A percentile compares a stretch with the other conserved stretches of the same genome.
Conservation (phyloP, 1,284 basidiomycete genomes). For the Ustilago xerochloae region DNA sequence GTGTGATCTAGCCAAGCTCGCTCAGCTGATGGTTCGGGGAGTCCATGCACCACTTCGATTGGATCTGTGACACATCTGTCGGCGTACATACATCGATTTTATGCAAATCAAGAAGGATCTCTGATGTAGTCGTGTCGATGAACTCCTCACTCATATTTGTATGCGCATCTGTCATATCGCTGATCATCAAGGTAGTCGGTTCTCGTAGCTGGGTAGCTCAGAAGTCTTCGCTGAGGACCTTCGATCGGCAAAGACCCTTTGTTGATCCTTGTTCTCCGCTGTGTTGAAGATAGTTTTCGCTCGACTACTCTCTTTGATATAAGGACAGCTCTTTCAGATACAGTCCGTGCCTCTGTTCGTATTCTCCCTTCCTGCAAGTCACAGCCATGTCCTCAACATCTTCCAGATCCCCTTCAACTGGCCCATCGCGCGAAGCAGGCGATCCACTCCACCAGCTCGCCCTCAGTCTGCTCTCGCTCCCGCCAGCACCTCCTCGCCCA, state of each 20-base stretch:
- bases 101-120: neutral
- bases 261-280: neutral
- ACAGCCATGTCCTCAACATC: neutral
- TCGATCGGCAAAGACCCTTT: neutral
- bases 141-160: neutral
- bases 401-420: neutral
- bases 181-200: neutral
- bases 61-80: neutral
- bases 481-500: neutral
- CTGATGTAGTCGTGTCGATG: neutral
- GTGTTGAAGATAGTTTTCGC: no score
- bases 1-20: no score
- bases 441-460: neutral
- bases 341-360: no score
- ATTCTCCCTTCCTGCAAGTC: no score
- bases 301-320: no score
- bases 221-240: neutral
- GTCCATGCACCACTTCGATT: no score
- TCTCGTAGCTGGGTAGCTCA: neutral
- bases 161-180: neutral
- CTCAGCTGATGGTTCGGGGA: no score
- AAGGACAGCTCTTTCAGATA: no score
- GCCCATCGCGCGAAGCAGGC: neutral
- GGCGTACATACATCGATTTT: constrained; percentile 5
- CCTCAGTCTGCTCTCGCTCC: neutral